Base-by-base conservation (phyloP, 1,139 yeast genomes). In the Yamadazyma mexicana region DNA sequence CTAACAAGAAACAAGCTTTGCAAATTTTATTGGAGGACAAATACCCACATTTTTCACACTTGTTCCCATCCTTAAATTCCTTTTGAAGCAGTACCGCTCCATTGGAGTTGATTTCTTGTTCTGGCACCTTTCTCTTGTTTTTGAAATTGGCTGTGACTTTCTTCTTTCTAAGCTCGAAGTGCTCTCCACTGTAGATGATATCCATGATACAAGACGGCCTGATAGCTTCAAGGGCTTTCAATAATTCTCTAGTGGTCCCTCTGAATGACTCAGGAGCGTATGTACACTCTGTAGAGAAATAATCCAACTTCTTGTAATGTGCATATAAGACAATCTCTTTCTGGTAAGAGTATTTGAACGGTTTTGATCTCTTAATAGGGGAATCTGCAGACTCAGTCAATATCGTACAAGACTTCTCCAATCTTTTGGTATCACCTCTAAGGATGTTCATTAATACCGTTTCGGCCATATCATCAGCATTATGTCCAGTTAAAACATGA, bases 381-480 rank as follows among this genome's bases (percentile, higher is more conserved):
- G 91, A 83, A 1, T 92, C 94, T 0, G 80, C 65, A 18, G 87
- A 77, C 40, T 81, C 83, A 0, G 99, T 94, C 47, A 91, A 75
- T 31, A 94, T 88, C 30, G 86, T 77, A 11, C 96, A 87, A n/a
- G 97, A 88, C 47, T 84, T 81, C 54, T 88, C 98, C 41, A 94
- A 67, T 47, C 99, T 73, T 17, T 96, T 95, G 5, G 89, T 84
- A 56, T 94, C 99, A n/a, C 99, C 99, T 50, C 99, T 75, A 22
- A 94, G 66, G 33, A 92, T 64, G 61, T 94, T 94, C 98, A 94
- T 91, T 43, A 94, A 64, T 3, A 94, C 96, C 0, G 99, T 94
- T 58, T 94, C 99, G 0, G 99, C 99, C 87, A 94, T 86, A 62
- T 94, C 99, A 59, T 94, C 99, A 0, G 99, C 99, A 61, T 94